A percentile compares a stretch with the other conserved stretches of the same genome.
Evolutionary conservation across 257 asterid genomes (phyloP).

Genomic region (Orobanche coerulescens): DNA sequence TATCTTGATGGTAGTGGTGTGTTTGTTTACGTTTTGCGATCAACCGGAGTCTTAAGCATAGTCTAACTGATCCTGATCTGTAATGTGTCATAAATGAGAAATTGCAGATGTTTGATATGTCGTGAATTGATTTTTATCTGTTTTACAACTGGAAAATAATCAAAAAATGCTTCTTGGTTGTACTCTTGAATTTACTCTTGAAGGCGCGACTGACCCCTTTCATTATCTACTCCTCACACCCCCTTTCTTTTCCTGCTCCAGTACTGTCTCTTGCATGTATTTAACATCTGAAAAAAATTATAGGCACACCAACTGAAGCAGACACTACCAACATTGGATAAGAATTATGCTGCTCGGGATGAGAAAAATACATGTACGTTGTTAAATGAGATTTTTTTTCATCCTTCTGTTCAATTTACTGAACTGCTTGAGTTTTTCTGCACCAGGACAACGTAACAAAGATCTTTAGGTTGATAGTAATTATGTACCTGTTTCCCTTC

Average conservation of each 20-base stretch:
- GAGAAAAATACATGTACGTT: slow-evolving; percentile 67
- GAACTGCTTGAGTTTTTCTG: neutral
- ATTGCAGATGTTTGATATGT: neutral
- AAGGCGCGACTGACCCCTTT: slow-evolving; percentile 12
- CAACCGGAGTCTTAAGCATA: neutral
- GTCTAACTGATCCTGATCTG: neutral
- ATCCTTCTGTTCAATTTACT: slow-evolving; percentile 1
- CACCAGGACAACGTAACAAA: neutral
- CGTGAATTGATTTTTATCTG: neutral
- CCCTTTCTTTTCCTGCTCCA: neutral
- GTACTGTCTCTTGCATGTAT: slow-evolving; percentile 1
- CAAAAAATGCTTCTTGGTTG: neutral
- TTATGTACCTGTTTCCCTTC: neutral
- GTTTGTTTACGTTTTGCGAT: neutral
- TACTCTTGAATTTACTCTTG: neutral
- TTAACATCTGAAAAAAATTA: slow-evolving; percentile 25
- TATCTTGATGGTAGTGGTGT: neutral
- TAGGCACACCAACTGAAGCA: slow-evolving; percentile 64
- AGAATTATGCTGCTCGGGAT: slow-evolving; percentile 72
- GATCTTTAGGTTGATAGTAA: neutral
- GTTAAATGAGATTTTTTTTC: slow-evolving; percentile 1
- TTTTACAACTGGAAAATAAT: neutral
- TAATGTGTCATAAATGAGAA: slow-evolving; percentile 2
- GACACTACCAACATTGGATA: slow-evolving; percentile 64
- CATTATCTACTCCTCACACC: neutral